These are phyloP conservation scores for Berberis thunbergii DNA, from an alignment of 164 flowering plant species.

Conservation along the genomic window DNA sequence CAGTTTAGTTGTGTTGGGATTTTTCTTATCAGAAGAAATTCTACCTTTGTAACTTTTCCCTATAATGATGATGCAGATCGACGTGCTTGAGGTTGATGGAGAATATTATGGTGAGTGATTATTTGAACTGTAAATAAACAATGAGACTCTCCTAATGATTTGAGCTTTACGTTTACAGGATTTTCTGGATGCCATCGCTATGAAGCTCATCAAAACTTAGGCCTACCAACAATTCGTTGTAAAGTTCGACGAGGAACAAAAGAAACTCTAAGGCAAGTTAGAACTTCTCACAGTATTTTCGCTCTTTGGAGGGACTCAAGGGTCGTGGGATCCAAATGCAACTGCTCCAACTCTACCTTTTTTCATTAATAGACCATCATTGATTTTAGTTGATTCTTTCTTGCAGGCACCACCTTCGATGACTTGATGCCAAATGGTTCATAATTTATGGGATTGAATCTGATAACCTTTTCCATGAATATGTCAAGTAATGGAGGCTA, in stretches of 20 bases:
- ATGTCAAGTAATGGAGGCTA: no score
- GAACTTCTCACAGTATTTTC: background rate
- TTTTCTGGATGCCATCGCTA: constrained; percentile 90
- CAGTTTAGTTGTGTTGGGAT: no score
- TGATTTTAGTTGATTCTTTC: background rate
- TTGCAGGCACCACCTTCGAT: constrained; percentile 76
- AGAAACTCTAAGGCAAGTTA: constrained; percentile 65
- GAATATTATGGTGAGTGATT: constrained; percentile 68
- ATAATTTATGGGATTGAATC: no score
- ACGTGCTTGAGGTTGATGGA: constrained; percentile 97
- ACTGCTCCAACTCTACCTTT: background rate
- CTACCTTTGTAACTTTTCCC: background rate
- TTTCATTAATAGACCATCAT: background rate
- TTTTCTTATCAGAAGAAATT: no score
- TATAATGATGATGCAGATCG: constrained; percentile 62
- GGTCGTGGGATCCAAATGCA: no score
- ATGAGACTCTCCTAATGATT: background rate
- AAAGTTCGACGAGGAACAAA: constrained; percentile 79
- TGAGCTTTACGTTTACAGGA: constrained; percentile 25
- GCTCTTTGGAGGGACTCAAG: no score
- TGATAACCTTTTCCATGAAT: no score
- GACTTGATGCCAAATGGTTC: constrained; percentile 6
- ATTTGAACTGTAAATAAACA: background rate
- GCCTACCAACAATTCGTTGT: constrained; percentile 83
- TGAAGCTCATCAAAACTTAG: constrained; percentile 85